A percentile compares a stretch with the other conserved stretches of the same genome.
These are phyloP conservation scores for Angomonas ambiguus DNA, from an alignment of 208 protist species.

Conservation along the genomic window DNA sequence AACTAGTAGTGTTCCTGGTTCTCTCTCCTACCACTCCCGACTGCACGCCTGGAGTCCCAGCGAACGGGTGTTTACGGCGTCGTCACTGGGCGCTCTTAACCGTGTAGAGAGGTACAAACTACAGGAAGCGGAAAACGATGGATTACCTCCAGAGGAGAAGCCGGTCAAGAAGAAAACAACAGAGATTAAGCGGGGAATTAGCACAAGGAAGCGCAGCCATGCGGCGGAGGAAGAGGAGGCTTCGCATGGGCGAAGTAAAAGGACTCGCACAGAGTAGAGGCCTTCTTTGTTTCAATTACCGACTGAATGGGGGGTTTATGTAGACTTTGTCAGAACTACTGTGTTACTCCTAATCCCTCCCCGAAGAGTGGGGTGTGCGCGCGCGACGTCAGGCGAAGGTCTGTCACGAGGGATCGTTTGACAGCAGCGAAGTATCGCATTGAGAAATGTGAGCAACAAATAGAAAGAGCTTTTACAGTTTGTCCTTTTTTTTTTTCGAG, in stretches of 20 bases:
- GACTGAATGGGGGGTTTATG: no score
- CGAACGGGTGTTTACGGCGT: conserved; percentile 73
- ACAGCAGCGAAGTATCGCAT: background rate
- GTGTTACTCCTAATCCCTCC: no score
- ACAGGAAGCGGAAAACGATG: conserved; percentile 8
- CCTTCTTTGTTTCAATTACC: no score
- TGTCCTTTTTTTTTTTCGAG: background rate
- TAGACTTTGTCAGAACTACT: no score
- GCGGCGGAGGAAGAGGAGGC: conserved; percentile 8
- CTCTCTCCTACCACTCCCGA: conserved; percentile 50
- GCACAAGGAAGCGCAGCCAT: conserved; percentile 7
- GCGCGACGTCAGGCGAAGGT: no score
- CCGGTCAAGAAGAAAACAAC: background rate
- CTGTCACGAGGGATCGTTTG: no score
- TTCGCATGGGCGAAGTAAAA: background rate
- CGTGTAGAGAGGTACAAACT: conserved; percentile 61
- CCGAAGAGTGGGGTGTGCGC: no score
- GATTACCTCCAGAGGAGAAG: background rate
- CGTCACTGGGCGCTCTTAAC: conserved; percentile 63
- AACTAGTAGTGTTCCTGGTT: background rate
- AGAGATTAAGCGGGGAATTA: background rate
- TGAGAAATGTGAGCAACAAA: background rate
- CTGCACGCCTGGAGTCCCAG: conserved; percentile 60
- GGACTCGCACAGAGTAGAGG: background rate
- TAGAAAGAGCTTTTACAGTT: background rate